Conservation (phyloP, 305 asterid species). For the Rubia tinctorum region DNA sequence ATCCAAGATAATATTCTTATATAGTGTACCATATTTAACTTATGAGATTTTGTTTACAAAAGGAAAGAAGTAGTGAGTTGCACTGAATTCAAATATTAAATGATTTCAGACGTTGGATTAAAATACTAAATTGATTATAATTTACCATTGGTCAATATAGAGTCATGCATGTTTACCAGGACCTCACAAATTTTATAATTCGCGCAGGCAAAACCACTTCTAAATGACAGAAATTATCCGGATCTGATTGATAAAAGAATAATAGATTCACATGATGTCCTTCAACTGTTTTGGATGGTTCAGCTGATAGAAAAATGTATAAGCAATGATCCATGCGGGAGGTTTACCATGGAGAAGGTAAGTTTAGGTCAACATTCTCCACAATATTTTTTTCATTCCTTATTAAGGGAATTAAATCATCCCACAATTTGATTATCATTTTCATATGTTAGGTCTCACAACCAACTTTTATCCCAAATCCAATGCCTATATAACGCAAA, state of each 20-base stretch:
- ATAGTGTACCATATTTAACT: too few relatives aligned
- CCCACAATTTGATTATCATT: too few relatives aligned
- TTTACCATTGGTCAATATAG: too few relatives aligned
- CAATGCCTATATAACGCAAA: too few relatives aligned
- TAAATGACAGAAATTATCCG: conserved; percentile 60
- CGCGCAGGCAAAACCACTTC: conserved; percentile 65
- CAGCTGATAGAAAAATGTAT: conserved; percentile 57
- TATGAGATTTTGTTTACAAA: too few relatives aligned
- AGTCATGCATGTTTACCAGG: neutral
- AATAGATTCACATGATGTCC: conserved; percentile 58
- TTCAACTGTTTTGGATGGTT: conserved; percentile 75
- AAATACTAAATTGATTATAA: too few relatives aligned
- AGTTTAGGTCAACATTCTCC: neutral
- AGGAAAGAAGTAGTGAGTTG: too few relatives aligned
- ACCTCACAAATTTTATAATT: neutral
- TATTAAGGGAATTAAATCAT: neutral
- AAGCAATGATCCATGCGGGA: conserved; percentile 41
- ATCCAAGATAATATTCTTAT: too few relatives aligned
- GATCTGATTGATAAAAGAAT: conserved; percentile 60
- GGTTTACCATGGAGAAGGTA: conserved; percentile 67
- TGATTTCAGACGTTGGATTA: neutral
- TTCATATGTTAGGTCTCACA: too few relatives aligned
- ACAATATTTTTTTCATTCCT: neutral
- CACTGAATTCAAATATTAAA: neutral
- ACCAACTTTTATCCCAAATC: too few relatives aligned